Percentiles rank a stretch among this genome's conserved stretches.
phyloP scores from a whole-genome alignment of 352 stramenopile genomes.

The Pythium periplocum region DNA sequence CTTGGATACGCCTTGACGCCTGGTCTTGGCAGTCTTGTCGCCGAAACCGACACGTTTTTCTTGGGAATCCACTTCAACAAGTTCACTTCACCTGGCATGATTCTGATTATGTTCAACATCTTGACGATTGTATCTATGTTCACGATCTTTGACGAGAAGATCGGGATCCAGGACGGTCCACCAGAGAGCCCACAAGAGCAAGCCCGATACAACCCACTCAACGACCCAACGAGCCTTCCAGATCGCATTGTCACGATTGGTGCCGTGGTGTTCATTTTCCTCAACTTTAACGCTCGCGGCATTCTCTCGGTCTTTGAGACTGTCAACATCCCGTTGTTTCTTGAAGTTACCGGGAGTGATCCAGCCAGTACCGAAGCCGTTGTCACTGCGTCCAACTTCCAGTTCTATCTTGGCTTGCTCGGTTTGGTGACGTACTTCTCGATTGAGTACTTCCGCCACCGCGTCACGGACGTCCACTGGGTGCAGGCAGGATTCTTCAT shows the following conservation, averaged over 20 bases:
- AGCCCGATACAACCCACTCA: slow-evolving; percentile 37
- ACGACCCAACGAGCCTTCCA: slow-evolving; percentile 46
- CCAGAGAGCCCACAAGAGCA: slow-evolving; percentile 35
- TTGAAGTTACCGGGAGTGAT: slow-evolving; percentile 60
- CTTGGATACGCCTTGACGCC: slow-evolving; percentile 70
- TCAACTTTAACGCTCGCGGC: slow-evolving; percentile 72
- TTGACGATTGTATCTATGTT: slow-evolving; percentile 65
- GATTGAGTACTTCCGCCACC: slow-evolving; percentile 71
- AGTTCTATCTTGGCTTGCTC: slow-evolving; percentile 76
- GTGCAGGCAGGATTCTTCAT: slow-evolving; percentile 65
- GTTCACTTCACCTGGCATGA: slow-evolving; percentile 61
- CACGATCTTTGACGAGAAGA: slow-evolving; percentile 42
- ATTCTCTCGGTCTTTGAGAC: slow-evolving; percentile 83
- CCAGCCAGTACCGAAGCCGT: slow-evolving; percentile 45
- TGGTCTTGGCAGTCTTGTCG: slow-evolving; percentile 62
- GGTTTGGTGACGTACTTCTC: slow-evolving; percentile 72
- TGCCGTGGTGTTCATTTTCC: slow-evolving; percentile 69
- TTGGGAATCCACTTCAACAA: slow-evolving; percentile 70
- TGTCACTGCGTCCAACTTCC: slow-evolving; percentile 71
- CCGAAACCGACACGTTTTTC: slow-evolving; percentile 48
- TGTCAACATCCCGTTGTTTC: slow-evolving; percentile 77
- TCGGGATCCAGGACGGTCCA: slow-evolving; percentile 57
- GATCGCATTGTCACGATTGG: slow-evolving; percentile 70
- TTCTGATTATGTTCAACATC: slow-evolving; percentile 55
- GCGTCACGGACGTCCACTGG: slow-evolving; percentile 62